phyloP scores from a whole-genome alignment of 2,329 filamentous ascomycete species.

The Celoporthe dispersa region DNA sequence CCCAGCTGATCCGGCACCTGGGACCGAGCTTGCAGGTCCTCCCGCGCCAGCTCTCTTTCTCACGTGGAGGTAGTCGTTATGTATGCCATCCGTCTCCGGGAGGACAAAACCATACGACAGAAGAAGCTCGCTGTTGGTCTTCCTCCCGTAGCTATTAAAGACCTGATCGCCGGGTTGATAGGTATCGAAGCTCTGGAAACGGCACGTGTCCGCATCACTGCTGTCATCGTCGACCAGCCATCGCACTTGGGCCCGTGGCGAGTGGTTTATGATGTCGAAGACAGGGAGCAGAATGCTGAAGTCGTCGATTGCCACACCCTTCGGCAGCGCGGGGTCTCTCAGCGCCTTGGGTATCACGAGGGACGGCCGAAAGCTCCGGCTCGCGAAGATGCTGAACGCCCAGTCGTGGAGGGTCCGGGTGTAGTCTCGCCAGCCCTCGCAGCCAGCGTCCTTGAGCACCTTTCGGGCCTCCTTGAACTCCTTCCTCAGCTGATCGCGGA shows the following conservation, averaged over 20 bases:
- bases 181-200: slow-evolving; percentile 46
- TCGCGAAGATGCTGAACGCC: slow-evolving; percentile 68
- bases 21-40: slow-evolving; percentile 30
- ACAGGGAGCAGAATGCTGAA: slow-evolving; percentile 73
- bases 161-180: slow-evolving; percentile 59
- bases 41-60: slow-evolving; percentile 47
- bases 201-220: slow-evolving; percentile 44
- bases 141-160: slow-evolving; percentile 74
- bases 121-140: slow-evolving; percentile 74
- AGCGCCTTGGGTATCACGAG: slow-evolving; percentile 52
- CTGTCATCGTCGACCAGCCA: slow-evolving; percentile 56
- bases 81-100: slow-evolving; percentile 50
- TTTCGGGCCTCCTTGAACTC: slow-evolving; percentile 52
- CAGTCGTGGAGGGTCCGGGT: slow-evolving; percentile 62
- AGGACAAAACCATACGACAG: slow-evolving; percentile 67
- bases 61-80: slow-evolving; percentile 65
- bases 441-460: slow-evolving; percentile 40
- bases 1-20: slow-evolving; percentile 27
- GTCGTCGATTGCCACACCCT: slow-evolving; percentile 54
- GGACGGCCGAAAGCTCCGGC: slow-evolving; percentile 66
- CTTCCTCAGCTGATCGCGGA: slow-evolving; percentile 48
- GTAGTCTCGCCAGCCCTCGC: slow-evolving; percentile 42
- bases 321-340: slow-evolving; percentile 38
- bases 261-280: slow-evolving; percentile 75
- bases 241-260: slow-evolving; percentile 59